These are phyloP conservation scores for Biscogniauxia mediterranea DNA, from an alignment of 2,329 filamentous ascomycete species.

Conservation along the genomic window DNA sequence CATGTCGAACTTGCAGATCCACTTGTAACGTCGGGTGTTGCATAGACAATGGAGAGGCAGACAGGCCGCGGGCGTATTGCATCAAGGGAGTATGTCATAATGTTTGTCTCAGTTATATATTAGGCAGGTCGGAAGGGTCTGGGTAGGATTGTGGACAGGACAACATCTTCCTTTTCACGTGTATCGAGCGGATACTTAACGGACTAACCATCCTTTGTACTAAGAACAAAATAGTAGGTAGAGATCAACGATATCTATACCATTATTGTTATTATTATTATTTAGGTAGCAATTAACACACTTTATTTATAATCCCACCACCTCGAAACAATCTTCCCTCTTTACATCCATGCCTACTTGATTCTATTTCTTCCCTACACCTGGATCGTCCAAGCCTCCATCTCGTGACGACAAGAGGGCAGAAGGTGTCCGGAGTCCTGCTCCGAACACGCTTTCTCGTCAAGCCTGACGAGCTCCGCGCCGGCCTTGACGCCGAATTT, in stretches of 20 bases:
- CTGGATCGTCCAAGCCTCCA: conserved; percentile 29
- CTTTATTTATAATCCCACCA: no score
- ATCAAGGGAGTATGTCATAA: neutral
- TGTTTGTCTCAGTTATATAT: neutral
- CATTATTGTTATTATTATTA: no score
- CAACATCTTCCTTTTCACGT: no score
- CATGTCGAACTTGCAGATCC: neutral
- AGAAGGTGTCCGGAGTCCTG: conserved; percentile 7
- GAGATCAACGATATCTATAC: no score
- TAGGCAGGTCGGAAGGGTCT: no score
- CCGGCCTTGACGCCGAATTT: conserved; percentile 12
- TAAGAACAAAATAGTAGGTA: no score
- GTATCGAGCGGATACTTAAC: no score
- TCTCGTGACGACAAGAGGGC: conserved; percentile 29
- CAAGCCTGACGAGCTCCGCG: conserved; percentile 11
- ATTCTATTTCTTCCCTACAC: neutral
- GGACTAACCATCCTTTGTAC: neutral
- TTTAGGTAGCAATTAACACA: no score
- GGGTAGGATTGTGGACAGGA: no score
- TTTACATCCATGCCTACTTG: no score
- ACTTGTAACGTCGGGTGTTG: neutral
- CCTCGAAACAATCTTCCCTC: no score
- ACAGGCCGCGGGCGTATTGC: no score
- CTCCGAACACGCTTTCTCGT: conserved; percentile 3
- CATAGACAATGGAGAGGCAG: neutral